These are phyloP conservation scores for Colletotrichum aenigma DNA, from an alignment of 2,329 filamentous ascomycete genomes.

Conservation along the genomic window DNA sequence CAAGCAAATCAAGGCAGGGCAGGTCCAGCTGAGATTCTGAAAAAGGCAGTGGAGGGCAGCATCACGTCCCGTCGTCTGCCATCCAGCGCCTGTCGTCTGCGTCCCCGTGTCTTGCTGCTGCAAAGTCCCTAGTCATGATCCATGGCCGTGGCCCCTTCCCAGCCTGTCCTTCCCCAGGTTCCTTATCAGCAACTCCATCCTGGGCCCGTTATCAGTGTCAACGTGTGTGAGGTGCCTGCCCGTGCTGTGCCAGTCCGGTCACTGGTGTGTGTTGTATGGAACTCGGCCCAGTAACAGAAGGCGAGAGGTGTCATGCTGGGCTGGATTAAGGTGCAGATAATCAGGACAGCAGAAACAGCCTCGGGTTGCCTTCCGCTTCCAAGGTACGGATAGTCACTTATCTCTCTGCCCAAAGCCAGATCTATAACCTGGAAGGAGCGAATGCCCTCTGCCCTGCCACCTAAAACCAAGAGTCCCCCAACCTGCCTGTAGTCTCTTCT, in stretches of 20 bases:
- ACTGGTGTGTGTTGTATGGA: neutral
- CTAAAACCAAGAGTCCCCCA: constrained; percentile 7
- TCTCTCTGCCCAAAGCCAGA: neutral
- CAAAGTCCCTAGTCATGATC: neutral
- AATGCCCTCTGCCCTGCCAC: neutral
- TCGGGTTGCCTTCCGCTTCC: neutral
- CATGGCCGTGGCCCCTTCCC: neutral
- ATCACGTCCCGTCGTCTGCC: neutral
- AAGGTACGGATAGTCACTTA: neutral
- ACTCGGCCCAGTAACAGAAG: neutral
- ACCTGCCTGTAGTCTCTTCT: neutral
- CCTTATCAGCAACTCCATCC: constrained; percentile 1
- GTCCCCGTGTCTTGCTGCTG: neutral
- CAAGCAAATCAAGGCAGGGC: neutral
- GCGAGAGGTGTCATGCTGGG: neutral
- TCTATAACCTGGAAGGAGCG: neutral
- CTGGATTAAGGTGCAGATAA: neutral
- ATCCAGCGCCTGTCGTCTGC: neutral
- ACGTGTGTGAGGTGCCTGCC: neutral
- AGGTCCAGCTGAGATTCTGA: neutral
- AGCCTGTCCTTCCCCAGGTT: neutral
- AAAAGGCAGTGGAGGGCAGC: neutral
- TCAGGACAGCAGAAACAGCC: neutral
- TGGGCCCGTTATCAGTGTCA: neutral
- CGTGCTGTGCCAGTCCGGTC: neutral